phyloP scores from a whole-genome alignment of 371 early-diverging fungal genomes.

The Haplosporangium sp. region DNA sequence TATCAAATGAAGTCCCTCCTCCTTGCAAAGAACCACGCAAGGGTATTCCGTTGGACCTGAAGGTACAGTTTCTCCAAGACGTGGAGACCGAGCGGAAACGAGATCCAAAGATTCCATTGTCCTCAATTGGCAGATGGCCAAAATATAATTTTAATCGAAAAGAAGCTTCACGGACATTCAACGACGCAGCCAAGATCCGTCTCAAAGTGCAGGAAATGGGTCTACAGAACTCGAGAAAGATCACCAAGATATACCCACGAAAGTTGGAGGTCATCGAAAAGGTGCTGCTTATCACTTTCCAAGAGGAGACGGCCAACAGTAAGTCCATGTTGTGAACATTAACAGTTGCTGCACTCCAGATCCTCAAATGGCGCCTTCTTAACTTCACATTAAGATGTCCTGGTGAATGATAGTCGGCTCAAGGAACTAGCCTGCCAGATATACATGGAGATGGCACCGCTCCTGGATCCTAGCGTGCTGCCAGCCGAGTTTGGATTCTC shows the following conservation, averaged over 20 bases:
- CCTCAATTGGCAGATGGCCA: neutral
- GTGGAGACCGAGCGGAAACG: neutral
- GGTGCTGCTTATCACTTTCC: neutral
- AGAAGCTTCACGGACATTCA: neutral
- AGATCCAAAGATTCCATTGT: neutral
- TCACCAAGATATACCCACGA: conserved; percentile 9
- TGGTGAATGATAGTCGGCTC: neutral
- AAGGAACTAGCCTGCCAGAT: neutral
- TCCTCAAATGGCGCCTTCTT: too few species aligned
- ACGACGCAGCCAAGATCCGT: neutral
- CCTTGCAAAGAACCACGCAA: neutral
- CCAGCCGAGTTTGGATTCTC: neutral
- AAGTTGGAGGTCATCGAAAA: conserved; percentile 6
- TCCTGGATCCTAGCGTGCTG: neutral
- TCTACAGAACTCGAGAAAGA: neutral
- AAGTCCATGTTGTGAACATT: neutral
- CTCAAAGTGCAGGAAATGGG: neutral
- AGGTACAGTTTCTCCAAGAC: neutral
- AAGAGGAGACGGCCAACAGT: neutral
- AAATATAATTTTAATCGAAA: neutral
- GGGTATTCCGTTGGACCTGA: neutral
- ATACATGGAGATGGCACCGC: neutral
- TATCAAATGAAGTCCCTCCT: neutral
- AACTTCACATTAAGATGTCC: too few species aligned
- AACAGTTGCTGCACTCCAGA: neutral